Conservation (phyloP, 306 rosid species). For the Quercus gilva region DNA sequence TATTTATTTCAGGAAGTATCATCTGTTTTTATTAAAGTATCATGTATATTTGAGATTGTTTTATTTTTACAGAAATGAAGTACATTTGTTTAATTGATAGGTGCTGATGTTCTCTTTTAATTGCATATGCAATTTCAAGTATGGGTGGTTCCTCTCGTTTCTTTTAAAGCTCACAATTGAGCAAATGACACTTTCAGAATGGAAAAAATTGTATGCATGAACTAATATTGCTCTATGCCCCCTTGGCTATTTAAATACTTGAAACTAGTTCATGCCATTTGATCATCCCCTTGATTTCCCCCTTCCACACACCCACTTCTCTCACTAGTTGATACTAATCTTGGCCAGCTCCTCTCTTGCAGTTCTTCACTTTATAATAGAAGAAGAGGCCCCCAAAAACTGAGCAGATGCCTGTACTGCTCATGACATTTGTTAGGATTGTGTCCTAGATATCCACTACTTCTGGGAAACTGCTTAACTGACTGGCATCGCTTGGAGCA, state of each 20-base stretch:
- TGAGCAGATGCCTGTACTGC: conserved; percentile 66
- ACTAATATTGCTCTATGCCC: conserved; percentile 63
- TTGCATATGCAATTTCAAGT: no score
- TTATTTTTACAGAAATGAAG: no score
- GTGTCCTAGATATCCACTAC: no score
- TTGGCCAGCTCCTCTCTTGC: conserved; percentile 75
- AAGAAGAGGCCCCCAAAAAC: conserved; percentile 81
- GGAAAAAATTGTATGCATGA: no score
- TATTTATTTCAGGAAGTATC: no score
- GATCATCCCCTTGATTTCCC: conserved; percentile 75
- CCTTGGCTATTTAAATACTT: conserved; percentile 61
- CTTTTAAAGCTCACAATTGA: no score
- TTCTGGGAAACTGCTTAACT: conserved; percentile 72
- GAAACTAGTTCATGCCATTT: conserved; percentile 68
- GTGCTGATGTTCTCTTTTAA: no score
- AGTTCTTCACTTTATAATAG: conserved; percentile 59
- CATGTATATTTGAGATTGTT: no score
- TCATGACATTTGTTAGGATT: not conserved
- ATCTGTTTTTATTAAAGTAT: no score
- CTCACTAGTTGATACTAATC: conserved; percentile 80
- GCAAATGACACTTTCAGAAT: no score
- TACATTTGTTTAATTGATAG: no score
- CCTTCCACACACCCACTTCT: conserved; percentile 65
- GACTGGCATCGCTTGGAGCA: conserved; percentile 68
- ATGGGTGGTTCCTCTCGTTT: no score